These are phyloP conservation scores for Inonotus obliquus DNA, from an alignment of 1,284 basidiomycete genomes.

Conservation along the genomic window DNA sequence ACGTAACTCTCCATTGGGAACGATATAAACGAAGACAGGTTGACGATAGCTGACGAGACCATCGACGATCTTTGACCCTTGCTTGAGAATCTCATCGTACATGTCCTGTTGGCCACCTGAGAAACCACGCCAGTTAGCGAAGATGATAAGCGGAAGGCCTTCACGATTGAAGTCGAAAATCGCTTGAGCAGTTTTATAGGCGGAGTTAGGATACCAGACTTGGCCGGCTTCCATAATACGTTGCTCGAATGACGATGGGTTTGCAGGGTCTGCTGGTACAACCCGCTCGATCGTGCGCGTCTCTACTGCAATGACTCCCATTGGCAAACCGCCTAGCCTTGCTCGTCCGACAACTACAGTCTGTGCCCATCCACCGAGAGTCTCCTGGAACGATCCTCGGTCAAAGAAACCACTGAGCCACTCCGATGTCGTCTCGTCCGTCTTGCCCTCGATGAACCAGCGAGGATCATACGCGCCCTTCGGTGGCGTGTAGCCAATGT, in stretches of 20 bases:
- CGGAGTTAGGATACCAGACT: constrained; percentile 99
- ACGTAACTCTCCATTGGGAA: constrained; percentile 97
- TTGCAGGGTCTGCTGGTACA: constrained; percentile 98
- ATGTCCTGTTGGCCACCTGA: constrained; percentile 99
- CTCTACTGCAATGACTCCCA: constrained; percentile 97
- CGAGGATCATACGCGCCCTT: constrained; percentile 97
- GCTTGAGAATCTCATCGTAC: constrained; percentile 93
- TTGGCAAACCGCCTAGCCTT: constrained; percentile 94
- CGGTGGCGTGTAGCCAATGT: constrained; percentile 86
- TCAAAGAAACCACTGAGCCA: constrained; percentile 95
- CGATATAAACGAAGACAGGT: constrained; percentile 98
- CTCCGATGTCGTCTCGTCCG: constrained; percentile 72
- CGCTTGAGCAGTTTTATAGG: constrained; percentile 99
- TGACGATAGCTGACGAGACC: constrained; percentile 96
- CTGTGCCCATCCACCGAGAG: constrained; percentile 94
- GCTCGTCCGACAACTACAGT: constrained; percentile 97
- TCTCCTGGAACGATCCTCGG: constrained; percentile 94
- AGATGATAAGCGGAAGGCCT: constrained; percentile 95
- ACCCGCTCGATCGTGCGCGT: constrained; percentile 97
- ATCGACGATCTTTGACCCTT: constrained; percentile 97
- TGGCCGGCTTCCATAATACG: constrained; percentile 99
- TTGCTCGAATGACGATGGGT: constrained; percentile 95
- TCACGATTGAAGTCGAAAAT: constrained; percentile 99
- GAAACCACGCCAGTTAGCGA: constrained; percentile 99
- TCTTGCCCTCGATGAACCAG: constrained; percentile 95